phyloP scores from a whole-genome alignment of 352 stramenopile species.

The Globisporangium yorkense region DNA sequence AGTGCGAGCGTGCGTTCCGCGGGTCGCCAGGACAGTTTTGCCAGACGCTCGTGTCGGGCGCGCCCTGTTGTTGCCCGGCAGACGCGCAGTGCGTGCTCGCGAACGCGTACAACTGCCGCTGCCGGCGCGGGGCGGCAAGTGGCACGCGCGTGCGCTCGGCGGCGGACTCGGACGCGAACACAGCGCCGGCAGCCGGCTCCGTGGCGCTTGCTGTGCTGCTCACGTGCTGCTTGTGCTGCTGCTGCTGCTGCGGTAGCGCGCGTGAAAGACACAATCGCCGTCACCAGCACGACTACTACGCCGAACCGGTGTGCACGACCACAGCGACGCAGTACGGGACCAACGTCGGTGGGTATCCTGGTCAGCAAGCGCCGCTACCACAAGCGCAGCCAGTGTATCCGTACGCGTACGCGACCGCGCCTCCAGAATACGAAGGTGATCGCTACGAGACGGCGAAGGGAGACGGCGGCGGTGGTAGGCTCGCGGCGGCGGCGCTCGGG shows the following conservation, averaged over 20 bases:
- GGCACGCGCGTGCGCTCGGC: conserved; percentile 15
- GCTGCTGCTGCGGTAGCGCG: conserved; percentile 39
- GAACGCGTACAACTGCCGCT: conserved; percentile 59
- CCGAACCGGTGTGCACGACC: conserved; percentile 16
- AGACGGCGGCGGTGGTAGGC: conserved; percentile 10
- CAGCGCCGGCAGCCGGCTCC: conserved; percentile 13
- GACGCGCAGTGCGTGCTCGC: conserved; percentile 47
- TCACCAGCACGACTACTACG: conserved; percentile 24
- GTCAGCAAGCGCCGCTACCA: not conserved
- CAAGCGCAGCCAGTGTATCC: conserved; percentile 21
- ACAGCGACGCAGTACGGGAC: conserved; percentile 34
- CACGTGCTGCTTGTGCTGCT: conserved; percentile 49
- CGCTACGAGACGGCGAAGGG: conserved; percentile 8
- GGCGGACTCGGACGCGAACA: conserved; percentile 13
- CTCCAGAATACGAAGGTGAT: conserved; percentile 15
- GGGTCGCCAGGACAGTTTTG: conserved; percentile 59
- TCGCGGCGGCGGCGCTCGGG: conserved; percentile 36
- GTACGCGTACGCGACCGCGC: conserved; percentile 49
- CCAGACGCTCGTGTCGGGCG: conserved; percentile 38
- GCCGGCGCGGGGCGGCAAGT: conserved; percentile 21
- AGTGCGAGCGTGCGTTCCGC: conserved; percentile 61
- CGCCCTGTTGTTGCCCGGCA: conserved; percentile 55
- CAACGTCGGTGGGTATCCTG: conserved; percentile 1
- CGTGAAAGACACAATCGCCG: conserved; percentile 17
- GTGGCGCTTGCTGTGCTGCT: conserved; percentile 23